These are phyloP conservation scores for Pythium monospermum DNA, from an alignment of 352 stramenopile genomes.

Conservation along the genomic window DNA sequence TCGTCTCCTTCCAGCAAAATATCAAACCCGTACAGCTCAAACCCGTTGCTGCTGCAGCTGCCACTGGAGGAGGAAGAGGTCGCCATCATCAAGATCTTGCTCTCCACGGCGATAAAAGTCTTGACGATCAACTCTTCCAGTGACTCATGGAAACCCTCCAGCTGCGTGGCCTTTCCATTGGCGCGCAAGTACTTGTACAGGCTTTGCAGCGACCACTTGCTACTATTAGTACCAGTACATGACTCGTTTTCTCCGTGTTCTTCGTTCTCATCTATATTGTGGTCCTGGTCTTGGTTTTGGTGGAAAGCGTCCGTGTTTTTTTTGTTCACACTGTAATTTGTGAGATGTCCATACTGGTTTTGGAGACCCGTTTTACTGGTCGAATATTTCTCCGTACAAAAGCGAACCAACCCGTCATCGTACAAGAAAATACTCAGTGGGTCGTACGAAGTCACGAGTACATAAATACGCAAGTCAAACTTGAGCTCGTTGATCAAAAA, in stretches of 20 bases:
- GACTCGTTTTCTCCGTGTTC: too few species aligned
- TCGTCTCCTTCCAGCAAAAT: constrained; percentile 71
- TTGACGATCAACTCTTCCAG: constrained; percentile 87
- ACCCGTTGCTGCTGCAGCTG: constrained; percentile 37
- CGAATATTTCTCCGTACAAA: constrained; percentile 83
- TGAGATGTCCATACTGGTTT: constrained; percentile 87
- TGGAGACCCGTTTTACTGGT: constrained; percentile 55
- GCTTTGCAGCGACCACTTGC: constrained; percentile 80
- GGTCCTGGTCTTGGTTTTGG: constrained; percentile 54
- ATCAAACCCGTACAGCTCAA: constrained; percentile 90
- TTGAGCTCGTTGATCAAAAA: constrained; percentile 89
- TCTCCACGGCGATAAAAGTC: constrained; percentile 84
- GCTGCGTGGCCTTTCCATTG: constrained; percentile 32
- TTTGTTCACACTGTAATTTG: constrained; percentile 93
- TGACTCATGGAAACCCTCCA: constrained; percentile 29
- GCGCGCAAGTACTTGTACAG: constrained; percentile 44
- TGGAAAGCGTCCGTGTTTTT: constrained; percentile 74
- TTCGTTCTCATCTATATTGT: constrained; percentile 30
- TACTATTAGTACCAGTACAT: too few species aligned
- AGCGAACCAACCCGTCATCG: constrained; percentile 82
- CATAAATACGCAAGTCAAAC: constrained; percentile 90
- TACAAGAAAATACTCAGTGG: constrained; percentile 85
- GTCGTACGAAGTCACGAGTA: constrained; percentile 83
- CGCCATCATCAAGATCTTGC: constrained; percentile 47
- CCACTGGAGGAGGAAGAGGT: constrained; percentile 4